Evolutionary conservation across 805 yeast genomes (phyloP).

Genomic region (Cyberlindnera euphorbiae): DNA sequence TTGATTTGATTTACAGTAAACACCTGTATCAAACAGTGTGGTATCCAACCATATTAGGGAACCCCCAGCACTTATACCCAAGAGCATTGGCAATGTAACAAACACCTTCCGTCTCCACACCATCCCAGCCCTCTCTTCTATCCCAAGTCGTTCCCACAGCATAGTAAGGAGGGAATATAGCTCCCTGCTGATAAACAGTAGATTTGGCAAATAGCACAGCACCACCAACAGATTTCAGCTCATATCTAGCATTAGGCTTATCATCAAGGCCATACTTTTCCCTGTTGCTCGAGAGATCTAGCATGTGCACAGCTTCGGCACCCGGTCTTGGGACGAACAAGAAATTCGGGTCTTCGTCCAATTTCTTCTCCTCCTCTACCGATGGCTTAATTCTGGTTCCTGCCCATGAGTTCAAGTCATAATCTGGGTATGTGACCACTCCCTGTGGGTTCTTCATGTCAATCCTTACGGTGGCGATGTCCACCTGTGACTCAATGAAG

Average conservation of each 20-base stretch:
- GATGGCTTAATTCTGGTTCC: conserved; percentile 29
- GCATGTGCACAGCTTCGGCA: conserved; percentile 20
- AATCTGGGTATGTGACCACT: conserved; percentile 18
- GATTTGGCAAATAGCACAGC: conserved; percentile 43
- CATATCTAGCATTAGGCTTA: conserved; percentile 15
- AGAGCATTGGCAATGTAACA: conserved; percentile 42
- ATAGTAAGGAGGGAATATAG: conserved; percentile 41
- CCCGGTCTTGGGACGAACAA: conserved; percentile 26
- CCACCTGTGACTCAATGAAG: conserved; percentile 25
- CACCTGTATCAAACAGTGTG: conserved; percentile 28
- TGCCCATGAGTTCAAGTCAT: conserved; percentile 34
- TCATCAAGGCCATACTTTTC: conserved; percentile 10
- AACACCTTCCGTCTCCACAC: conserved; percentile 50
- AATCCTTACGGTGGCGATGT: conserved; percentile 16
- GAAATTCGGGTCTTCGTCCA: conserved; percentile 17
- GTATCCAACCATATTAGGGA: conserved; percentile 41
- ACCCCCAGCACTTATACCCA: conserved; percentile 45
- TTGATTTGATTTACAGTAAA: too few species aligned
- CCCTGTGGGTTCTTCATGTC: too few species aligned
- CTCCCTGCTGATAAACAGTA: conserved; percentile 40
- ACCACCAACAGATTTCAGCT: conserved; percentile 48
- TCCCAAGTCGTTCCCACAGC: conserved; percentile 42
- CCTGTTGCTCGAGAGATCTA: conserved; percentile 10
- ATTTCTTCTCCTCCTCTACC: conserved; percentile 14
- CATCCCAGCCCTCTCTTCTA: conserved; percentile 45